Percentiles rank a stretch among this genome's conserved stretches.
These are phyloP conservation scores for Trichoderma polysporum DNA, from an alignment of 2,329 filamentous ascomycete genomes.

Conservation along the genomic window DNA sequence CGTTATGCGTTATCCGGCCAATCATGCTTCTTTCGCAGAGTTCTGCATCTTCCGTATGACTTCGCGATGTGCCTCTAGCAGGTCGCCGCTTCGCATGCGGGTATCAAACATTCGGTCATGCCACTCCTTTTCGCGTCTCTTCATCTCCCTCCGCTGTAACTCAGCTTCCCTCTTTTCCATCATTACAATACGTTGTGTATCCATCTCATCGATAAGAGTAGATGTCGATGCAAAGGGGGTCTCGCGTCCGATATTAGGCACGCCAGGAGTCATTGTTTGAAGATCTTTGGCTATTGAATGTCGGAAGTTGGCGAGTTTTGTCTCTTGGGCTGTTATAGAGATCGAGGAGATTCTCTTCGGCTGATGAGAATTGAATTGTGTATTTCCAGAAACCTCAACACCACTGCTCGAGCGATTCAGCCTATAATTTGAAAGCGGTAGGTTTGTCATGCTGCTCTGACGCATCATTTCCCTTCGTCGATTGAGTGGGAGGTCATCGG, in stretches of 20 bases:
- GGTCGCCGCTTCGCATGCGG: constrained; percentile 71
- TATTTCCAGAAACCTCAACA: constrained; percentile 34
- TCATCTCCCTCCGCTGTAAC: constrained; percentile 58
- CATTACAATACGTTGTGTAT: constrained; percentile 55
- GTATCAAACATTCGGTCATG: constrained; percentile 67
- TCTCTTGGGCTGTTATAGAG: constrained; percentile 50
- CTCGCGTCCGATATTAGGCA: constrained; percentile 38
- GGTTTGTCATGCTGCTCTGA: constrained; percentile 45
- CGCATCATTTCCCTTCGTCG: constrained; percentile 64
- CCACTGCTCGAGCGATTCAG: constrained; percentile 26
- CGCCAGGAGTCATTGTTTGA: constrained; percentile 41
- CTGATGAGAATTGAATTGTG: constrained; percentile 55
- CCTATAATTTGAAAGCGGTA: constrained; percentile 29
- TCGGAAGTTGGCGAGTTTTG: constrained; percentile 66
- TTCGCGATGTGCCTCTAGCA: constrained; percentile 75
- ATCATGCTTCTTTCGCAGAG: constrained; percentile 36
- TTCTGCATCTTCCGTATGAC: constrained; percentile 78
- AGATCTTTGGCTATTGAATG: constrained; percentile 64
- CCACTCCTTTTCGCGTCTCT: constrained; percentile 56
- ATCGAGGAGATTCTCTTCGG: constrained; percentile 48
- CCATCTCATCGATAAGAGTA: constrained; percentile 42
- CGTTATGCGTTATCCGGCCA: not conserved
- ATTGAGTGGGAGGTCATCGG: constrained; percentile 70
- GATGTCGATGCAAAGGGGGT: constrained; percentile 39
- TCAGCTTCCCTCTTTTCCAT: constrained; percentile 64